Conservation (phyloP, 257 asterid species). For the Jacaranda copaia region DNA sequence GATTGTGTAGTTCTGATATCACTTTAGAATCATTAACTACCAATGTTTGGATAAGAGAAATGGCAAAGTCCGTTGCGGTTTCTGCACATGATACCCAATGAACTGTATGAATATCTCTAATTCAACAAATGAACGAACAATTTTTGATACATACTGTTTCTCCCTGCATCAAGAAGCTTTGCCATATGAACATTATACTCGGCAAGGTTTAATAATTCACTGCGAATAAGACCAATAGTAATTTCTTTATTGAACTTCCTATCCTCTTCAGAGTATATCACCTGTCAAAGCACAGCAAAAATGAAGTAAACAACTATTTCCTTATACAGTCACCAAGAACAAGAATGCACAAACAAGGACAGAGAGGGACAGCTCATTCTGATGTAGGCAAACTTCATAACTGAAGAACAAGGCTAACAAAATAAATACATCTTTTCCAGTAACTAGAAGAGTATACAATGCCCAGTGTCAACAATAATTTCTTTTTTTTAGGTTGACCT, state of each 20-base stretch:
- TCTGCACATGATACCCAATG: conserved; percentile 62
- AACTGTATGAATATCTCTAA: conserved; percentile 23
- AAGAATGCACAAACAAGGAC: neutral
- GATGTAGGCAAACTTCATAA: neutral
- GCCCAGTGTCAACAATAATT: neutral
- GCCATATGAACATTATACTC: conserved; percentile 98
- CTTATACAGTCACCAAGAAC: neutral
- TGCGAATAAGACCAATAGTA: conserved; percentile 78
- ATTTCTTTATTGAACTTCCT: conserved; percentile 90
- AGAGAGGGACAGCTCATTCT: conserved; percentile 8
- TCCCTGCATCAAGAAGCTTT: conserved; percentile 91
- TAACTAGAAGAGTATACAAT: neutral
- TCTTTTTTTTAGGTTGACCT: neutral
- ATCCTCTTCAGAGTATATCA: conserved; percentile 90
- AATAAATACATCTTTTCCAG: neutral
- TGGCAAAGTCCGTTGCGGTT: conserved; percentile 89
- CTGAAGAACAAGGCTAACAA: neutral
- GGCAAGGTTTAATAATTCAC: conserved; percentile 84
- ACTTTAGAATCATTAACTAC: conserved; percentile 72
- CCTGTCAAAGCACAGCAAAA: conserved; percentile 58
- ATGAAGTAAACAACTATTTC: neutral
- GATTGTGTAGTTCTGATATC: conserved; percentile 83
- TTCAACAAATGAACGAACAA: conserved; percentile 32
- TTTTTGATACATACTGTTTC: conserved; percentile 76
- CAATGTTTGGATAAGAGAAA: conserved; percentile 78